These are phyloP conservation scores for Ogataea saltuana DNA, from an alignment of 805 yeast genomes.

Conservation along the genomic window DNA sequence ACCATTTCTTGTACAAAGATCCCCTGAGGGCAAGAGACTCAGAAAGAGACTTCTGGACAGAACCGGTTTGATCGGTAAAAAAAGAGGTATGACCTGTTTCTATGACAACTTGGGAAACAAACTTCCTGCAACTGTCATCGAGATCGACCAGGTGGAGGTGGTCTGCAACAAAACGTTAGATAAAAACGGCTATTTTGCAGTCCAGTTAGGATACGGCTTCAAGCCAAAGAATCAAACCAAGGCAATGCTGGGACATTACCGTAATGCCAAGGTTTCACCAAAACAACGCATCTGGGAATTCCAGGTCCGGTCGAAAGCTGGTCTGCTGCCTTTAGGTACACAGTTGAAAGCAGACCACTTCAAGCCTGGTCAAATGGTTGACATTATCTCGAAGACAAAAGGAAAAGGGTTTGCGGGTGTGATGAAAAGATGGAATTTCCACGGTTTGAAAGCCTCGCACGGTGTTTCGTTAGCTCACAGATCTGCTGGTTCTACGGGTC, in stretches of 20 bases:
- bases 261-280: slow-evolving; percentile 80
- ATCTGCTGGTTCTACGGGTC: slow-evolving; percentile 97
- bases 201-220: slow-evolving; percentile 82
- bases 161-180: slow-evolving; percentile 65
- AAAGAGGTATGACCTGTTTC: slow-evolving; percentile 89
- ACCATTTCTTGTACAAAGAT: slow-evolving; percentile 58
- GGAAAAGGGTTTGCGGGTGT: slow-evolving; percentile 99
- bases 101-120: slow-evolving; percentile 69
- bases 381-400: slow-evolving; percentile 72
- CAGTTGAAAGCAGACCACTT: slow-evolving; percentile 82
- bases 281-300: slow-evolving; percentile 76
- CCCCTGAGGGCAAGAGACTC: slow-evolving; percentile 65
- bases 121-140: slow-evolving; percentile 83
- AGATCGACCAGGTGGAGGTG: slow-evolving; percentile 87
- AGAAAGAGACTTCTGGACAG: slow-evolving; percentile 74
- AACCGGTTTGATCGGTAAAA: slow-evolving; percentile 82
- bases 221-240: slow-evolving; percentile 64
- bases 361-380: slow-evolving; percentile 79
- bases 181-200: slow-evolving; percentile 81
- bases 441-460: slow-evolving; percentile 89
- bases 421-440: slow-evolving; percentile 91
- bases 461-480: slow-evolving; percentile 95
- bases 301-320: slow-evolving; percentile 65
- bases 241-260: slow-evolving; percentile 72
- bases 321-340: slow-evolving; percentile 75